Conservation (phyloP, 176 grass and related monocot species). For the Aegilops tauschii region DNA sequence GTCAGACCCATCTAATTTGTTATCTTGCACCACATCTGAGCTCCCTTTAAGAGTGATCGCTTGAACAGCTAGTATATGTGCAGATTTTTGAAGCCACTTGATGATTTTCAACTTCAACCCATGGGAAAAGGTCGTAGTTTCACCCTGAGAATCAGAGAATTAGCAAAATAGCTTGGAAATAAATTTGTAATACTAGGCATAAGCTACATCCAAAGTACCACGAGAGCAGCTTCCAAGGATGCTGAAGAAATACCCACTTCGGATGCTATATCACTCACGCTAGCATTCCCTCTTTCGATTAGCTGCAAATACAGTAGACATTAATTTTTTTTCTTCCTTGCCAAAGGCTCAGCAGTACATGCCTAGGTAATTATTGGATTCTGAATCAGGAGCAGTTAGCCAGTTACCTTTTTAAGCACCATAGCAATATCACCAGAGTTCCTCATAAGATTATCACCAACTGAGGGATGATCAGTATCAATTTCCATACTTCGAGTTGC, state of each 20-base stretch:
- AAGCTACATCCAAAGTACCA: constrained; percentile 51
- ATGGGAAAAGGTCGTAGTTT: constrained; percentile 94
- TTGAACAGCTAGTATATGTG: constrained; percentile 40
- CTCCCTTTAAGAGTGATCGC: constrained; percentile 33
- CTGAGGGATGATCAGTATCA: constrained; percentile 32
- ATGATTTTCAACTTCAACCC: constrained; percentile 94
- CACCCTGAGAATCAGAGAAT: constrained; percentile 63
- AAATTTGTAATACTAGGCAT: constrained; percentile 31
- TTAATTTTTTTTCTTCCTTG: not conserved
- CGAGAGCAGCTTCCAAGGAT: constrained; percentile 90
- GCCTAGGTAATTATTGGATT: not conserved
- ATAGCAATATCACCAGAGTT: constrained; percentile 68
- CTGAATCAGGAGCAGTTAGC: constrained; percentile 43
- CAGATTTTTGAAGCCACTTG: constrained; percentile 81
- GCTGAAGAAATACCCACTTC: constrained; percentile 89
- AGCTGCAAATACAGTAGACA: constrained; percentile 50
- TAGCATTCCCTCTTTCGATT: constrained; percentile 78
- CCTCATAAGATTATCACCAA: constrained; percentile 34
- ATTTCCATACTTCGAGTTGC: constrained; percentile 36
- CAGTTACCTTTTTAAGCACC: constrained; percentile 75
- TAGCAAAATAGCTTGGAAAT: constrained; percentile 36
- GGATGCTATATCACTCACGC: constrained; percentile 78
- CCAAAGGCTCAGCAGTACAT: not conserved
- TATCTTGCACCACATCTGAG: constrained; percentile 34
- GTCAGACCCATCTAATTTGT: constrained; percentile 37